Base-by-base conservation (phyloP, 257 asterid species). In the Capsicum baccatum region DNA sequence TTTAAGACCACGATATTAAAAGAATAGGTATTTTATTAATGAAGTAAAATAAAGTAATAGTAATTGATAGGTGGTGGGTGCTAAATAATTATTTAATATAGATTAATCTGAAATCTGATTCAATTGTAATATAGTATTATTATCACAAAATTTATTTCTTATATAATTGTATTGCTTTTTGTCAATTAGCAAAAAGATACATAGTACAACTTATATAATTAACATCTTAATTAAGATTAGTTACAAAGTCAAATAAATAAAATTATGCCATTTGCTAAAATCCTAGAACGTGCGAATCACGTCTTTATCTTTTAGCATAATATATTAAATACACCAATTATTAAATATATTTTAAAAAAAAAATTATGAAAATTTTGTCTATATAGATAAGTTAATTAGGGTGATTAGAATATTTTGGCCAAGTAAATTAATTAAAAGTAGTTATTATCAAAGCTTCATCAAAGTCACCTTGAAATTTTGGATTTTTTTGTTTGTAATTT, bases 301-400 rank as follows among this genome's bases (percentile, higher is more conserved):
- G 79, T 70, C 70, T 63, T 17, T 26, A 26, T 26, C 2, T 26
- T 26, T 26, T 26, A 26, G 33, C 33, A 26, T 26, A 26, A 26
- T 26, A 26, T 26, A 26, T 26, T 26, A 26, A 26, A 26, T 26
- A 26, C 33, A 26, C 26, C 26, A 26, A 26, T 26, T 26, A 26
- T 26, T 26, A 26, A 26, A 26, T 26, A 26, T 26, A 0, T 26
- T 26, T 26, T 1, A 26, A 26, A 26, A 26, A 26, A 26, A 26
- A 1, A 26, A 26, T 26, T 26, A 26, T 26, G 33, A 26, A 26
- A 70, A 16, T 4, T 12, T 21, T 76, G 63, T 50, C 14, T 76
- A 21, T 13, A 52, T 50, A 11, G 47, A 76, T 76, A 76, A 76
- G 81, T 76, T 76, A 76, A 76, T 50, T 26, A 76, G 13, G 21